Conservation (phyloP, 2,329 filamentous ascomycete genomes). For the Colletotrichum aenigma region DNA sequence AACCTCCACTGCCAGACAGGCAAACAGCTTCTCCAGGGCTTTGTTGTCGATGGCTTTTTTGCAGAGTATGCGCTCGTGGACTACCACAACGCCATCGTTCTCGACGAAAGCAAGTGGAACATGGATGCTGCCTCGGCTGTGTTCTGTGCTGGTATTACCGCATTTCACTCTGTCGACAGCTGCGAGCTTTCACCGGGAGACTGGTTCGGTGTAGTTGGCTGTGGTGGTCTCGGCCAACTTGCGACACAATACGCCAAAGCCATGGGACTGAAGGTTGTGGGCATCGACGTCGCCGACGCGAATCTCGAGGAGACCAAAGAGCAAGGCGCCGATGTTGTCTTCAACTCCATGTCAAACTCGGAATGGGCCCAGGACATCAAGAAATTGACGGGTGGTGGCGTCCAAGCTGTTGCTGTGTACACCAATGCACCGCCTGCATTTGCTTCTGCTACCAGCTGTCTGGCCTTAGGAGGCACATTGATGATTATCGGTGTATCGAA, state of each 20-base stretch:
- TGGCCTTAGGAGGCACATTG: constrained; percentile 40
- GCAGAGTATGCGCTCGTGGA: constrained; percentile 51
- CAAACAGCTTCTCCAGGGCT: constrained; percentile 44
- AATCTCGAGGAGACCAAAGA: constrained; percentile 41
- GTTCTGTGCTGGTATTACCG: constrained; percentile 56
- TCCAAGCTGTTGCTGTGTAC: constrained; percentile 45
- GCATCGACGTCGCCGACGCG: constrained; percentile 46
- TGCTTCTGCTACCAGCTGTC: constrained; percentile 35
- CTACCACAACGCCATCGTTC: constrained; percentile 44
- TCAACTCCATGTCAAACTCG: constrained; percentile 43
- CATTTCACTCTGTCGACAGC: constrained; percentile 42
- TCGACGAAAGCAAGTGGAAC: constrained; percentile 37
- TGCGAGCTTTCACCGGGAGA: constrained; percentile 37
- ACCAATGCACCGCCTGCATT: constrained; percentile 41
- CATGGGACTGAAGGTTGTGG: constrained; percentile 46
- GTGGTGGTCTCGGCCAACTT: constrained; percentile 49
- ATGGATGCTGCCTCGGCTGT: constrained; percentile 42
- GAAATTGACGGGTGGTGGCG: constrained; percentile 43
- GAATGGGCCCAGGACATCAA: constrained; percentile 42
- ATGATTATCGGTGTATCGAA: constrained; percentile 47
- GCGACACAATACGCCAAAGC: constrained; percentile 50
- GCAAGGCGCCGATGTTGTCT: constrained; percentile 43
- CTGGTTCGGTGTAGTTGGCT: constrained; percentile 47
- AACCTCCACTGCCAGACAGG: constrained; percentile 43
- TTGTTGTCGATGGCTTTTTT: constrained; percentile 48